Conservation (phyloP, 1,284 basidiomycete genomes). For the Ustanciosporium gigantosporum region DNA sequence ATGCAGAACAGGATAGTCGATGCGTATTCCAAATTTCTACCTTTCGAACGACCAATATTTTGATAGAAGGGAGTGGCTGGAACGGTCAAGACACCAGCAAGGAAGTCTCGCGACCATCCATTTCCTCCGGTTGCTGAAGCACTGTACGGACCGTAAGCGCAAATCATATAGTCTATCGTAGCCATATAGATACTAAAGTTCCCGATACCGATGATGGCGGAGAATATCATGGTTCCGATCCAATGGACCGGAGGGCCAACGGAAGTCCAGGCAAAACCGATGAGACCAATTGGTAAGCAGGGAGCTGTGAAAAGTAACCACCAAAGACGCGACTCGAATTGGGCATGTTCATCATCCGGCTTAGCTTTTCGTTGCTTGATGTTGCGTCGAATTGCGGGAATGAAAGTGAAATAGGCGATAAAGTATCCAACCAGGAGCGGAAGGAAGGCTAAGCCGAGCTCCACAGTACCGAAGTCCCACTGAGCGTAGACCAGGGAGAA, state of each 20-base stretch:
- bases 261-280: constrained; percentile 63
- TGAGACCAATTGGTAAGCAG: constrained; percentile 62
- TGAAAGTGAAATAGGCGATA: constrained; percentile 62
- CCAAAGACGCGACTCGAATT: constrained; percentile 61
- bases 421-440: constrained; percentile 63
- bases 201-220: constrained; percentile 61
- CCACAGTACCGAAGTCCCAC: constrained; percentile 61
- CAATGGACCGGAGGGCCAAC: constrained; percentile 62
- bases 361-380: constrained; percentile 56
- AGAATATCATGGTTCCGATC: constrained; percentile 63
- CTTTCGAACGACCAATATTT: constrained; percentile 57
- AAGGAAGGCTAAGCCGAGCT: constrained; percentile 58
- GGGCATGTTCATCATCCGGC: constrained; percentile 43
- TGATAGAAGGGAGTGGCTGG: constrained; percentile 62
- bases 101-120: constrained; percentile 57
- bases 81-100: constrained; percentile 63
- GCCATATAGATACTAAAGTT: constrained; percentile 58
- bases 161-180: constrained; percentile 63
- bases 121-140: constrained; percentile 62
- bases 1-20: constrained; percentile 63
- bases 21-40: constrained; percentile 58
- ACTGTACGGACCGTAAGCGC: constrained; percentile 63
- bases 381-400: constrained; percentile 56
- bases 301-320: constrained; percentile 62
- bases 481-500: constrained; percentile 62